Conservation (phyloP, 257 asterid species). For the Salvia rosmarinus region DNA sequence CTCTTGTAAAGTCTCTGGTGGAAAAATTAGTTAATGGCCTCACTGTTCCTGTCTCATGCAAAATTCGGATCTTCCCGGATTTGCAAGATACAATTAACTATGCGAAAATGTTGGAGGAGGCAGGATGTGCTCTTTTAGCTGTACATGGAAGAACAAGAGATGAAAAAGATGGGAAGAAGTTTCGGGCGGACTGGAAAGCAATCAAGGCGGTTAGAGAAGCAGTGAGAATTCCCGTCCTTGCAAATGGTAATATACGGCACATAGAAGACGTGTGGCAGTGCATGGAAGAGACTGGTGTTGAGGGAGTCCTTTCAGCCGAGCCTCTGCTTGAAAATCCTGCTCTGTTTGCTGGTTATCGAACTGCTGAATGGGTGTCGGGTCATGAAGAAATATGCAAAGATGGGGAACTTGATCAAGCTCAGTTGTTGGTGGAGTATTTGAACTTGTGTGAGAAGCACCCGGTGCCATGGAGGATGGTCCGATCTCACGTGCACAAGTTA, state of each 20-base stretch:
- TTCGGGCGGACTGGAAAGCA: constrained; percentile 84
- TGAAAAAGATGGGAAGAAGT: constrained; percentile 84
- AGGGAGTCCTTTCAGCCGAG: constrained; percentile 94
- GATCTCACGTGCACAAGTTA: constrained; percentile 91
- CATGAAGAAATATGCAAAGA: constrained; percentile 46
- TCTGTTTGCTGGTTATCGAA: constrained; percentile 81
- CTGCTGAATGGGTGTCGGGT: constrained; percentile 65
- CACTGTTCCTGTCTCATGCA: constrained; percentile 83
- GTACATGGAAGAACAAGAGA: constrained; percentile 97
- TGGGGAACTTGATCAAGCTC: constrained; percentile 73
- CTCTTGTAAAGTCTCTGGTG: constrained; percentile 81
- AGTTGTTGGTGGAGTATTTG: constrained; percentile 69
- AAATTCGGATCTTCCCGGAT: constrained; percentile 82
- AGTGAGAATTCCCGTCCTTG: constrained; percentile 87
- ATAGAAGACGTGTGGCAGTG: constrained; percentile 73
- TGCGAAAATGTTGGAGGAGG: constrained; percentile 94
- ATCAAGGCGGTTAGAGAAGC: constrained; percentile 85
- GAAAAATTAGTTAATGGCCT: constrained; percentile 75
- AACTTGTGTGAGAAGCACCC: constrained; percentile 79
- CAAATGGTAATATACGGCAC: constrained; percentile 87
- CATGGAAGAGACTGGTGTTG: constrained; percentile 70
- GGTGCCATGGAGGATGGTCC: constrained; percentile 96
- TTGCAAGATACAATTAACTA: constrained; percentile 76
- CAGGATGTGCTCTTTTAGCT: constrained; percentile 91
- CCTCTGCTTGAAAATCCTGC: constrained; percentile 96